Evolutionary conservation across 495 filamentous ascomycete species (phyloP), one percentile per base, ranked within the genome.

Genomic region (Jackrogersella minutella): DNA sequence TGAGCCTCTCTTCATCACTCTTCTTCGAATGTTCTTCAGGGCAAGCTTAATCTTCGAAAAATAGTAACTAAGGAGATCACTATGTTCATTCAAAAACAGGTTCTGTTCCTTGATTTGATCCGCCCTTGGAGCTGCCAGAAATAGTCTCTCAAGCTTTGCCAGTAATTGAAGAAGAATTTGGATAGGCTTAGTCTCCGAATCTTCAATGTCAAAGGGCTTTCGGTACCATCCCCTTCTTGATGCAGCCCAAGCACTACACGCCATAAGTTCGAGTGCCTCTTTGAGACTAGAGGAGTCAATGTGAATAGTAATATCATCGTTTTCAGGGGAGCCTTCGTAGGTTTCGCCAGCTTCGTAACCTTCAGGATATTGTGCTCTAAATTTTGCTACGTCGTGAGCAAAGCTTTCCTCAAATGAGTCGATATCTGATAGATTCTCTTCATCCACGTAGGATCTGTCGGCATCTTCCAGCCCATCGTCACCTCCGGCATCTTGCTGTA

Each of bases 1-100:
- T 21, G 16, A 34, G 28, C 33, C 31, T 16, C 24, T 33, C 17
- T 41, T 34, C 13, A 8, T 43, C 5, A 58, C 34, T 34, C 14
- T 50, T 36, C 28, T 30, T n/a, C 69, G 60, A 37, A 74, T 67
- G 26, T 66, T 31, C 22, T 39, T n/a, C 5, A 74, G n/a, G 21
- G 61, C 19, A 40, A 37, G 28, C 33, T 46, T 51, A 9, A 72
- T 67, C 54, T 70, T 70, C 2, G 61, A 59, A 44, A 74, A 68
- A 46, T 74, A 74, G 36, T 66, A 64, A 6, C 61, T 19, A 6
- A 74, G 37, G 33, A 74, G 46, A 52, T 58, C 56, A 30, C 31
- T 28, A 55, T 72, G 26, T 11, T 66, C 34, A 8, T 51, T 30
- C 19, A 74, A 30, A 40, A 74, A 74, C 11, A 9, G n/a, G 43